A percentile compares a stretch with the other conserved stretches of the same genome.
Conservation (phyloP, 768 basidiomycete species). For the Daedaleopsis sinensis region DNA sequence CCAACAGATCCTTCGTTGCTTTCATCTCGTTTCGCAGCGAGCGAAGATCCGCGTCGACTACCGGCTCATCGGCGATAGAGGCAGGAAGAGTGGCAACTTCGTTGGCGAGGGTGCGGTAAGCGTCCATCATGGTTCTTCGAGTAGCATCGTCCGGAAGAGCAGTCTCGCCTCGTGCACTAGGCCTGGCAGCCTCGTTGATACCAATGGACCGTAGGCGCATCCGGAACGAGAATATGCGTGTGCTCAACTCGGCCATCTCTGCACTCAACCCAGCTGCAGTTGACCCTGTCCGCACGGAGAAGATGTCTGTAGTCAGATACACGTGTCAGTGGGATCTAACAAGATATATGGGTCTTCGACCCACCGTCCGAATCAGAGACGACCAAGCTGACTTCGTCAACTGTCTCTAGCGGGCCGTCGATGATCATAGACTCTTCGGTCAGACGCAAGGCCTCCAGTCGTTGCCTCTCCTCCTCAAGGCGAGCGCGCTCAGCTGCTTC, state of each 20-base stretch:
- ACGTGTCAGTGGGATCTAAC: background rate
- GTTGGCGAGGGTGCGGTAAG: slow-evolving; percentile 47
- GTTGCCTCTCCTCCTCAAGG: slow-evolving; percentile 28
- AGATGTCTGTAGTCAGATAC: slow-evolving; percentile 53
- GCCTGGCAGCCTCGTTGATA: slow-evolving; percentile 56
- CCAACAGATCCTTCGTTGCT: slow-evolving; percentile 49
- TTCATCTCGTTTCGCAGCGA: slow-evolving; percentile 65
- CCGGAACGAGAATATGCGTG: slow-evolving; percentile 54
- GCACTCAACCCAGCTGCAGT: slow-evolving; percentile 36
- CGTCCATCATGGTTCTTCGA: slow-evolving; percentile 47
- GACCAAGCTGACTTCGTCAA: slow-evolving; percentile 14
- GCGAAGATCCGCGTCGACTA: slow-evolving; percentile 59
- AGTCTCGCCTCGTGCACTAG: slow-evolving; percentile 35
- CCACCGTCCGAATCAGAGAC: slow-evolving; percentile 15
- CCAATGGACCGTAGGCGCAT: slow-evolving; percentile 63
- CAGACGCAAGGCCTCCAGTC: slow-evolving; percentile 5
- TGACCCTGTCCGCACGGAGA: slow-evolving; percentile 45
- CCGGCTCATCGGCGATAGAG: slow-evolving; percentile 38
- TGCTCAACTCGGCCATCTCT: slow-evolving; percentile 49
- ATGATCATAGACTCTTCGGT: slow-evolving; percentile 4
- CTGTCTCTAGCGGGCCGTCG: slow-evolving; percentile 14
- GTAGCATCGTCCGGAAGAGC: slow-evolving; percentile 57
- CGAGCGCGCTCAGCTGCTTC: slow-evolving; percentile 23
- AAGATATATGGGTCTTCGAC: slow-evolving; percentile 9
- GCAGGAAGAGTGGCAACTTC: slow-evolving; percentile 52